A percentile compares a stretch with the other conserved stretches of the same genome.
phyloP scores from a whole-genome alignment of 164 flowering plant genomes.

The Umbilicus rupestris region DNA sequence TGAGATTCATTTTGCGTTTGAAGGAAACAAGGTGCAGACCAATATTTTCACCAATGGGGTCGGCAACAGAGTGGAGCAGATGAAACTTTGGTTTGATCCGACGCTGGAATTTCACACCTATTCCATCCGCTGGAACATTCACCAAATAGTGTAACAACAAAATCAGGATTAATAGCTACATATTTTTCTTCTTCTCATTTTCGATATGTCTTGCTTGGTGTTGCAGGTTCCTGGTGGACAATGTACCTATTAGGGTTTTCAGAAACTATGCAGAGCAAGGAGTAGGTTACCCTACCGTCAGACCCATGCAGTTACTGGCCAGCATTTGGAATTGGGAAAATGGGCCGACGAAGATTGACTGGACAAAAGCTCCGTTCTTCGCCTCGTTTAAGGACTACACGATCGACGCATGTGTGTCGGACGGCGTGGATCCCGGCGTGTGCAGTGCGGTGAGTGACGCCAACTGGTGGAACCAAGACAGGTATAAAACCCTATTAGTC shows the following conservation, averaged over 20 bases:
- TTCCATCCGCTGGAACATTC: slow-evolving; percentile 46
- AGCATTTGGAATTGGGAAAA: slow-evolving; percentile 45
- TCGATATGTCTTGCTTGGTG: not conserved
- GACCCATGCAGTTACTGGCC: slow-evolving; percentile 31
- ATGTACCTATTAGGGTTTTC: slow-evolving; percentile 44
- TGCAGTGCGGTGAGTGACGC: slow-evolving; percentile 25
- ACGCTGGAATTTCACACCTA: slow-evolving; percentile 35
- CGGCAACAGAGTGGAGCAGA: slow-evolving; percentile 46
- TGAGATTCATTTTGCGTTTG: slow-evolving; percentile 47
- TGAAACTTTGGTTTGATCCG: slow-evolving; percentile 56
- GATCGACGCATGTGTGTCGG: slow-evolving; percentile 13
- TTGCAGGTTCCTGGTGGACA: slow-evolving; percentile 43
- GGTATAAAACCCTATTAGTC: slow-evolving; percentile 34
- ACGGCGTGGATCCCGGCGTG: slow-evolving; percentile 35
- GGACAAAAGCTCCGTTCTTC: slow-evolving; percentile 32
- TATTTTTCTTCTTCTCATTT: not conserved
- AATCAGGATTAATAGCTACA: too few relatives aligned
- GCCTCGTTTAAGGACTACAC: not conserved
- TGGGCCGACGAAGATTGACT: slow-evolving; percentile 52
- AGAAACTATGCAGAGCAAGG: slow-evolving; percentile 21
- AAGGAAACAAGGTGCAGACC: slow-evolving; percentile 54
- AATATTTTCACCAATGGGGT: slow-evolving; percentile 39
- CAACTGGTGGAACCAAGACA: slow-evolving; percentile 77
- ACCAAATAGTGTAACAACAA: slow-evolving; percentile 42
- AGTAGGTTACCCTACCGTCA: slow-evolving; percentile 27